Base-by-base conservation (phyloP, 495 filamentous ascomycete genomes). In the Podospora conica region DNA sequence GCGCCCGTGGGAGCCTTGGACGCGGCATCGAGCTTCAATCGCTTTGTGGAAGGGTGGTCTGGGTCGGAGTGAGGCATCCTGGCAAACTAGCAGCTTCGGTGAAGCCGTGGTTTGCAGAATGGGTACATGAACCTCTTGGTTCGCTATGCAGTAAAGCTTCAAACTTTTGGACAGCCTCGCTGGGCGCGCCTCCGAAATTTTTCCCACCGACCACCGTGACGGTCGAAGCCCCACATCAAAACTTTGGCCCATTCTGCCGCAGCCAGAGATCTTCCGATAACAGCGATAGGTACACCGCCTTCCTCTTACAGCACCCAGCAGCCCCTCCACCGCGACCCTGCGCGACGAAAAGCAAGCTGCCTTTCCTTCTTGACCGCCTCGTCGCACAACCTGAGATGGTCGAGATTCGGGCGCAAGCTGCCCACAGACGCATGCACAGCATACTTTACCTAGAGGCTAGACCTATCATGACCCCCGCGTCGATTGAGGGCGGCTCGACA, bases 31-130 rank as follows among this genome's bases (percentile, higher is more conserved):
- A 83, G 74, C 78, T 87, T 92, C 75, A 89, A 89, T 55, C 90
- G 85, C 77, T 93, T 93, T 55, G 80, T 81, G 63, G 84, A 76
- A 66, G 84, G 84, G 59, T 79, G 75, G 60, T 87, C 84, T 62
- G 76, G 74, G 54, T 77, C 77, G 23, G 78, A 84, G 62, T 79
- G 82, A 66, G 83, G 79, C 81, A 83, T 83, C 48, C 58, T 76
- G 64, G 57, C 40, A 25, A 31, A 23, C 20, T 58, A n/a, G 55
- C 59, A 72, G 65, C 62, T 61, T 63, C 53, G 48, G 61, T 55
- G 56, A 65, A 63, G 60, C 64, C 56, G n/a, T 15, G 6, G 18
- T 12, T 22, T 28, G 22, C 53, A 7, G 25, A 53, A 25, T 40
- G 40, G 53, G n/a, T 12, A 21, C 55, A 55, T 62, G 40, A 61